Conservation (phyloP, 768 basidiomycete species). For the Phlegmacium glaucopus region DNA sequence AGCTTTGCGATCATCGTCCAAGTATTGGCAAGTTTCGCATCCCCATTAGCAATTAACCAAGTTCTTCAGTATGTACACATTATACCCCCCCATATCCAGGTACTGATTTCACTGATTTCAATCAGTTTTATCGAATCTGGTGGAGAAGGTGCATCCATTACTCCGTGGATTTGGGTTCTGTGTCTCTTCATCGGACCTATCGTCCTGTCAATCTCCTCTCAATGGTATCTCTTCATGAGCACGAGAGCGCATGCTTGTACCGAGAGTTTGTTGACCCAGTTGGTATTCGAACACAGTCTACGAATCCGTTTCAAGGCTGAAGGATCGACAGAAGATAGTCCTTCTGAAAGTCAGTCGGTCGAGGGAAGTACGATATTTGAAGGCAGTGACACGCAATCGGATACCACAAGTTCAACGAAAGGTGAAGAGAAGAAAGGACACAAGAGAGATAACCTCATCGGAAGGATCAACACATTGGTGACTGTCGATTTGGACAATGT, state of each 20-base stretch:
- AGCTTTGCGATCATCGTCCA: conserved; percentile 23
- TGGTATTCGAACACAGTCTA: conserved; percentile 45
- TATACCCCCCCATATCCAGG: not conserved
- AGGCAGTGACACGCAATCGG: not conserved
- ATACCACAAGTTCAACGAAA: not conserved
- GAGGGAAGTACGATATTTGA: not conserved
- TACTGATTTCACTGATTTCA: not conserved
- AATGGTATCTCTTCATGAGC: conserved; percentile 53
- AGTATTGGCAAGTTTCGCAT: conserved; percentile 28
- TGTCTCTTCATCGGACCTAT: conserved; percentile 49
- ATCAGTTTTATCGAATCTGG: conserved; percentile 54
- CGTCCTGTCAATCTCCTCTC: conserved; percentile 42
- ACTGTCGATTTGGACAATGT: conserved; percentile 54
- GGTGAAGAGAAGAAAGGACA: conserved; percentile 6
- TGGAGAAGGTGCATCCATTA: conserved; percentile 42
- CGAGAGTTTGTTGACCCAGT: conserved; percentile 43
- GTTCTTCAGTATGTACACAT: conserved; percentile 32
- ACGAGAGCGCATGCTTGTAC: conserved; percentile 35
- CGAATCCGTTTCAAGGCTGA: conserved; percentile 60
- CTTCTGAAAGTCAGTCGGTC: conserved; percentile 1
- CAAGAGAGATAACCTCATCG: conserved; percentile 50
- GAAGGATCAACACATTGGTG: conserved; percentile 74
- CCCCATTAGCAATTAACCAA: conserved; percentile 42
- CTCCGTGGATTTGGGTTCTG: conserved; percentile 69
- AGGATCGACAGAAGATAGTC: conserved; percentile 10